Evolutionary conservation across 2,329 filamentous ascomycete genomes (phyloP).

Genomic region (Venturia oleaginea): DNA sequence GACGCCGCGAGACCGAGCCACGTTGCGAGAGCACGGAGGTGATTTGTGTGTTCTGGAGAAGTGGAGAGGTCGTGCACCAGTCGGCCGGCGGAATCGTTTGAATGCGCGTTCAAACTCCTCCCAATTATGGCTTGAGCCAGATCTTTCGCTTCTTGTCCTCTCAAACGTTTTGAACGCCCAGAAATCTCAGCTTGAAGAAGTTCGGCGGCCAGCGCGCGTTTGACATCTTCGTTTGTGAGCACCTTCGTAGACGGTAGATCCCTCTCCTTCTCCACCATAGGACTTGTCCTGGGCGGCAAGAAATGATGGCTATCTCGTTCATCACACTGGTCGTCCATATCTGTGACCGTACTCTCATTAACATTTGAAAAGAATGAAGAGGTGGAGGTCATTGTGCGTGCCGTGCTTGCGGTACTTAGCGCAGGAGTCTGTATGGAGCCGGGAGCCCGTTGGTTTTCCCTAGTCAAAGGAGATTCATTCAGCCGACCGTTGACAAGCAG

Average conservation of each 20-base stretch:
- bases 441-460: background rate
- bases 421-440: constrained; percentile 5
- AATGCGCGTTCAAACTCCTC: constrained; percentile 26
- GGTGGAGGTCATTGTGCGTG: constrained; percentile 7
- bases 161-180: constrained; percentile 31
- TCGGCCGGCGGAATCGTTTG: background rate
- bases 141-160: constrained; percentile 37
- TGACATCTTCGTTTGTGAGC: constrained; percentile 31
- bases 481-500: constrained; percentile 44
- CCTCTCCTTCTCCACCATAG: background rate
- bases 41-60: background rate
- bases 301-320: background rate
- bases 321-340: constrained; percentile 6
- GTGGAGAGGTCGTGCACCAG: background rate
- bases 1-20: constrained; percentile 22
- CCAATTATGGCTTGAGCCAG: constrained; percentile 36
- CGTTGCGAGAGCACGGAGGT: constrained; percentile 1
- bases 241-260: constrained; percentile 11
- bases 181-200: constrained; percentile 37
- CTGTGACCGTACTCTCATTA: background rate
- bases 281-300: background rate
- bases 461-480: background rate
- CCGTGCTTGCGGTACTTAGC: constrained; percentile 10
- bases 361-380: background rate
- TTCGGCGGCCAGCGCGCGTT: constrained; percentile 37